Base-by-base conservation (phyloP, 176 grass and related monocot species). In the Saccharum spontaneum region DNA sequence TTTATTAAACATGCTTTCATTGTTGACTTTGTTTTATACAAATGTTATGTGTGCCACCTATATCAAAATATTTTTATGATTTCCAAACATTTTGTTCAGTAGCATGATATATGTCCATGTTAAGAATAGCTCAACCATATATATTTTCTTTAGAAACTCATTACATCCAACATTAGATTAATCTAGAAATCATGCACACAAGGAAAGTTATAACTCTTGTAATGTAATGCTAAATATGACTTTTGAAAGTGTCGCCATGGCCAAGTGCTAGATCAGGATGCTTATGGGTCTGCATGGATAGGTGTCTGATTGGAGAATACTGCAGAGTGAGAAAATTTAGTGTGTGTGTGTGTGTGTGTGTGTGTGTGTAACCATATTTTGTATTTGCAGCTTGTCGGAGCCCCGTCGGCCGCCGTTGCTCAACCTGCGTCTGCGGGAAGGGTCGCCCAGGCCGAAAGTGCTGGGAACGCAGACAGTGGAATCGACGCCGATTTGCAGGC, bases 401-500 rank as follows among this genome's bases (percentile, higher is more conserved):
- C 92, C 14, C 92, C 89, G 10, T 85, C 89, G 1, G 64, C 81
- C 8, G 87, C 89, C 1, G 92, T 92, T 16, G 83, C 84, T 59
- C 69, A 88, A 72, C 92, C 89, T 15, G 87, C 62, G 15, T 24
- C 84, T 6, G 41, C 87, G 4, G 76, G 79, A 49, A 92, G 69
- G 73, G 84, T 92, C 70, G 89, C 92, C 34, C 92, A 94, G 81
- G 79, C 90, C 12, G 92, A 94, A 88, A n/a, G 81, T 28, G 84
- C 84, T 6, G 77, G 71, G 57, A 75, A 65, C 10, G 60, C 10
- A n/a, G 92, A 91, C 40, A 59, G 72, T 16, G 92, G 89, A 37
- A 94, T 94, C 2, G 89, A 94, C 0, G 82, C 75, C 0, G 90
- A 94, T 39, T 78, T 94, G 85, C 92, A 94, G 59, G 81, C 92